phyloP scores from a whole-genome alignment of 2,329 filamentous ascomycete genomes.

The Trichophyton schoenleinii region DNA sequence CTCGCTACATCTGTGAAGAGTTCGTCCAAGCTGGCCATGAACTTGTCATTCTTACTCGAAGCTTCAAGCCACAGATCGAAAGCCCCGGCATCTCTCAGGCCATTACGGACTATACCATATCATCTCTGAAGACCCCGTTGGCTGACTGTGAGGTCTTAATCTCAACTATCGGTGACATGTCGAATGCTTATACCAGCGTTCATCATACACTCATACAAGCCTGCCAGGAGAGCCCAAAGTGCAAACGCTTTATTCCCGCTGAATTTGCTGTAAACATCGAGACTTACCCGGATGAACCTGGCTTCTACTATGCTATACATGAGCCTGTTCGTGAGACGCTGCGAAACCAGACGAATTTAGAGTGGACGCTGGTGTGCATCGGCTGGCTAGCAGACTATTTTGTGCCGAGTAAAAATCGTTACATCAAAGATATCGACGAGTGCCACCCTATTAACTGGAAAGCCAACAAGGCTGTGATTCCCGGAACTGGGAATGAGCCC shows the following conservation, averaged over 20 bases:
- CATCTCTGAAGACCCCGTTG: neutral
- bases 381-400: conserved; percentile 7
- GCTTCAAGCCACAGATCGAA: conserved; percentile 1
- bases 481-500: conserved; percentile 4
- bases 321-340: conserved; percentile 1
- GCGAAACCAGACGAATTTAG: conserved; percentile 1
- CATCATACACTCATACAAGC: conserved; percentile 1
- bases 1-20: conserved; percentile 6
- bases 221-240: conserved; percentile 1
- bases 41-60: conserved; percentile 3
- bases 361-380: conserved; percentile 4
- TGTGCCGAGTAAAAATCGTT: conserved; percentile 1
- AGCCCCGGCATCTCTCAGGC: neutral
- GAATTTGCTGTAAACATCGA: conserved; percentile 4
- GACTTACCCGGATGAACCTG: neutral
- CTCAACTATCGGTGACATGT: conserved; percentile 2
- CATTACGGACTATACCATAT: conserved; percentile 1
- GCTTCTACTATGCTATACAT: conserved; percentile 1
- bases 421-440: conserved; percentile 3
- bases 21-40: neutral
- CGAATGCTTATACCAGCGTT: neutral
- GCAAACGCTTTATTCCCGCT: conserved; percentile 6
- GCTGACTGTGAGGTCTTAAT: conserved; percentile 4
- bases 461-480: neutral
- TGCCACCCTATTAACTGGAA: conserved; percentile 1